Conservation (phyloP, 805 yeast genomes). For the Scheffersomyces coipomensis region DNA sequence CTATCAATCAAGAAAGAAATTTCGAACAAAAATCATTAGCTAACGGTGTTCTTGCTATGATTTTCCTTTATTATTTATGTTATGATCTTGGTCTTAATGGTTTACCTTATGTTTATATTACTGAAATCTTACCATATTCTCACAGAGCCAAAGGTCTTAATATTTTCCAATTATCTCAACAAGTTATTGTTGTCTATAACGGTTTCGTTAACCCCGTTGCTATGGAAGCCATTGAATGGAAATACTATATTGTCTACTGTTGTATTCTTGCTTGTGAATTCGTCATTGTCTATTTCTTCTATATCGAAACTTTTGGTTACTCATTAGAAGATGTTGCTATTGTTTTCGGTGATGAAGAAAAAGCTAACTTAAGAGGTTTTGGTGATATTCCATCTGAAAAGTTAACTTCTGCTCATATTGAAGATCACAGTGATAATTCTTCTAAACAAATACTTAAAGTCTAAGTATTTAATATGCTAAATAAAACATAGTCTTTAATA, state of each 20-base stretch:
- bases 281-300: slow-evolving; percentile 20
- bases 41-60: slow-evolving; percentile 50
- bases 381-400: too few relatives aligned
- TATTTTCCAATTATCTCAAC: slow-evolving; percentile 16
- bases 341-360: slow-evolving; percentile 22
- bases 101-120: slow-evolving; percentile 26
- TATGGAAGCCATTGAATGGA: slow-evolving; percentile 33
- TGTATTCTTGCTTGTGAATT: slow-evolving; percentile 24
- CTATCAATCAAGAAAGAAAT: slow-evolving; percentile 40
- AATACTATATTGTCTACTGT: slow-evolving; percentile 33
- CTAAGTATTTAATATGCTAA: too few relatives aligned
- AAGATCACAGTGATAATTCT: neutral
- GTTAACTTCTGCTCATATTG: neutral
- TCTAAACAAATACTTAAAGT: neutral
- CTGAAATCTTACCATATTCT: slow-evolving; percentile 31
- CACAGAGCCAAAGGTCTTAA: slow-evolving; percentile 32
- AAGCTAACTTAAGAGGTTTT: neutral
- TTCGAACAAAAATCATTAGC: slow-evolving; percentile 40
- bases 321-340: slow-evolving; percentile 33
- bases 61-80: slow-evolving; percentile 36
- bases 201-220: slow-evolving; percentile 21
- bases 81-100: slow-evolving; percentile 29
- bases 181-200: slow-evolving; percentile 14
- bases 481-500: too few relatives aligned
- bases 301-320: slow-evolving; percentile 31